Conservation (phyloP, 441 rosid species). For the Metrosideros polymorpha region DNA sequence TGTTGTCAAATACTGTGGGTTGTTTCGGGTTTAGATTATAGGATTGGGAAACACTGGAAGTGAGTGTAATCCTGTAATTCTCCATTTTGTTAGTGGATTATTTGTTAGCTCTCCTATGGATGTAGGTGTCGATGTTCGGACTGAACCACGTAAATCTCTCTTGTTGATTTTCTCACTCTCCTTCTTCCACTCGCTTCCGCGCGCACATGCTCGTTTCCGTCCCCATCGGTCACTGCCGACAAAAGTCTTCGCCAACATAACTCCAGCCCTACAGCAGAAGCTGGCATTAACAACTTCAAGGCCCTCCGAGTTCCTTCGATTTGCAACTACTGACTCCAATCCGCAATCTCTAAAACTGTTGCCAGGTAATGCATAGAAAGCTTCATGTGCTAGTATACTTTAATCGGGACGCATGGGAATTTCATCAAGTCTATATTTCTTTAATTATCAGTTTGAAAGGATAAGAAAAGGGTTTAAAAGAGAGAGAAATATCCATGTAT, state of each 20-base stretch:
- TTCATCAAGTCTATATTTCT: not conserved
- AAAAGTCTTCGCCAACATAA: conserved; percentile 92
- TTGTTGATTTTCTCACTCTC: no score
- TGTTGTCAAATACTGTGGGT: no score
- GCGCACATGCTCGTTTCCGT: no score
- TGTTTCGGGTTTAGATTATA: no score
- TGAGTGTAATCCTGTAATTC: no score
- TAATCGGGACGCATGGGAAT: not conserved
- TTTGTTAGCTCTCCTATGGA: no score
- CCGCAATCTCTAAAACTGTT: not conserved
- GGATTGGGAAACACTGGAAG: no score
- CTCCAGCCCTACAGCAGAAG: conserved; percentile 72
- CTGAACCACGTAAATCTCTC: no score
- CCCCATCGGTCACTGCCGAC: conserved; percentile 83
- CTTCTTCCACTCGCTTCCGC: no score
- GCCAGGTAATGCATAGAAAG: not conserved
- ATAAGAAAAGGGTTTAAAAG: not conserved
- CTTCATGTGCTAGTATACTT: not conserved
- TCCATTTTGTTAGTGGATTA: no score
- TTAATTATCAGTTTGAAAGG: not conserved
- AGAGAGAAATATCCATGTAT: not conserved
- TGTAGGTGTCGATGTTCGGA: no score
- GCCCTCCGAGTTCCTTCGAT: not conserved
- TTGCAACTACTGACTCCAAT: not conserved
- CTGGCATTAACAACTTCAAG: not conserved